Evolutionary conservation across 345 rosid species (phyloP).

Genomic region (Eucalyptus brandiana): DNA sequence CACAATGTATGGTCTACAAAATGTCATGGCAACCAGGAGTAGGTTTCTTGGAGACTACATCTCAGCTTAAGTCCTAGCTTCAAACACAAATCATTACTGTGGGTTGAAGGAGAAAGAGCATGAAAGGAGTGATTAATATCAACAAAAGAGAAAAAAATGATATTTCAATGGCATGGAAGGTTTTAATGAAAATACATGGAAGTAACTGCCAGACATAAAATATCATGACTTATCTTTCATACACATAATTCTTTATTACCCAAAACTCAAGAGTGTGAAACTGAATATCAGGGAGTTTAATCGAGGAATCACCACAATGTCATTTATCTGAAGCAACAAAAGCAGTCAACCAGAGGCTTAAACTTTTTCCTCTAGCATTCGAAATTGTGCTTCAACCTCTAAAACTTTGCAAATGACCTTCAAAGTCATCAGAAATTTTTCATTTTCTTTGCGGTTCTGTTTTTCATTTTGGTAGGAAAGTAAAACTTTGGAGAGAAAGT

Average conservation of each 20-base stretch:
- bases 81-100: neutral
- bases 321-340: neutral
- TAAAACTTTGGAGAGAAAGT: neutral
- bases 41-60: neutral
- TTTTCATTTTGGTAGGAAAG: neutral
- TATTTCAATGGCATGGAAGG: neutral
- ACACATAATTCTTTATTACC: neutral
- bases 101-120: neutral
- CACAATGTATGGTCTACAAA: neutral
- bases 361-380: neutral
- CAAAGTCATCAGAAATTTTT: neutral
- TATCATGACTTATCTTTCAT: neutral
- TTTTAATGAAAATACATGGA: neutral
- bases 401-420: neutral
- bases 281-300: neutral
- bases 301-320: neutral
- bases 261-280: neutral
- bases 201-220: neutral
- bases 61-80: neutral
- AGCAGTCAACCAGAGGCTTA: neutral
- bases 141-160: neutral
- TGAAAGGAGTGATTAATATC: neutral
- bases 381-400: neutral
- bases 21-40: neutral
- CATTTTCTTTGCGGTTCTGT: neutral